Evolutionary conservation across 805 yeast genomes (phyloP).

Genomic region (Cyberlindnera americana): DNA sequence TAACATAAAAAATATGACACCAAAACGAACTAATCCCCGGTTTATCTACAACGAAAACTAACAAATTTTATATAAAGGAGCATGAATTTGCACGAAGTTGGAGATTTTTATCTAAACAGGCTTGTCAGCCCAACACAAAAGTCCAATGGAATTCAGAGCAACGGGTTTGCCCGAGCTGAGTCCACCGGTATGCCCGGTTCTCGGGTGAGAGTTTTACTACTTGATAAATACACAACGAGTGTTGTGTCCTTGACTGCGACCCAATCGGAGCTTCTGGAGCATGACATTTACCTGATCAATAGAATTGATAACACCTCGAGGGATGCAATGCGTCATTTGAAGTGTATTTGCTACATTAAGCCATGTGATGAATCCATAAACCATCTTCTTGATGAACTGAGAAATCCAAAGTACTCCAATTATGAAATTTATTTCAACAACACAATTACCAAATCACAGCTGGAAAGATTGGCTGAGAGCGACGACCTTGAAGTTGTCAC

Average conservation of each 20-base stretch:
- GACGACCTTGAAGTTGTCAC: constrained; percentile 82
- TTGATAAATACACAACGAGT: constrained; percentile 78
- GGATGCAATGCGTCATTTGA: constrained; percentile 72
- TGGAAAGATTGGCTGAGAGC: constrained; percentile 85
- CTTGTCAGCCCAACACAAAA: constrained; percentile 30
- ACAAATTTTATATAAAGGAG: neutral
- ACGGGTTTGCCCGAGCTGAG: constrained; percentile 9
- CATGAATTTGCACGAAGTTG: constrained; percentile 47
- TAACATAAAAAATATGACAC: too few species aligned
- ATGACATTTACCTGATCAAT: constrained; percentile 84
- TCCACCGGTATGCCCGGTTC: constrained; percentile 26
- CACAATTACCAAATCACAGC: constrained; percentile 64
- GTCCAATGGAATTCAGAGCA: neutral
- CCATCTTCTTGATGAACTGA: constrained; percentile 59
- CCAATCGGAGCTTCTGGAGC: constrained; percentile 75
- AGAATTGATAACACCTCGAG: constrained; percentile 56
- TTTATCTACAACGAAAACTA: too few species aligned
- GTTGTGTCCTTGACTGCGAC: constrained; percentile 86
- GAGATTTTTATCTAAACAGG: constrained; percentile 41
- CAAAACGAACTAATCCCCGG: too few species aligned
- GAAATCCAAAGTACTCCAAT: constrained; percentile 71
- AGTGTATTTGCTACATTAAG: constrained; percentile 74
- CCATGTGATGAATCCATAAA: constrained; percentile 67
- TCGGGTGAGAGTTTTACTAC: constrained; percentile 66
- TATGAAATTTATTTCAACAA: constrained; percentile 82